Base-by-base conservation (phyloP, 1,139 yeast genomes). In the Suhomyces bokatorum region DNA sequence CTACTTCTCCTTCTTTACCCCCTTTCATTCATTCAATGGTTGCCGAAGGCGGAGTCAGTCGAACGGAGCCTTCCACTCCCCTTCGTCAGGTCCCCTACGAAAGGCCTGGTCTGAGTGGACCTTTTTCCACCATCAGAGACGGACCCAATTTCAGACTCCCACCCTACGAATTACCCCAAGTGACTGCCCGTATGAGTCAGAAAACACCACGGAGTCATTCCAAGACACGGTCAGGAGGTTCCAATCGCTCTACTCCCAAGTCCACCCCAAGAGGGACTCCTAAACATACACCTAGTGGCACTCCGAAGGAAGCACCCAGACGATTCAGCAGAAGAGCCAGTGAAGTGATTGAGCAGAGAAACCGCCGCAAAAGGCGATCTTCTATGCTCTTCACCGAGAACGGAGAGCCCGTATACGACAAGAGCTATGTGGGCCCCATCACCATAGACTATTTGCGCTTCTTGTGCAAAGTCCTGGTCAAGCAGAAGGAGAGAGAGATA, bases 401-500 rank as follows among this genome's bases (percentile, higher is more conserved):
- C 4, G 72, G 72, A 0, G 58, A 56, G 13, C 45, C 56, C 2
- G 52, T 55, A 0, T 70, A 59, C 43, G 67, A 68, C 32, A 59
- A 67, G 0, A 61, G 58, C 11, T 72, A 72, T 49, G 56, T 60
- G 7, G 78, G 77, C 0, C 71, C 75, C 1, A 60, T 73, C 6
- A 71, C 77, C 0, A 56, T 67, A 6, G 75, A 70, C 37, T 73
- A 68, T 41, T 57, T 73, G 39, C 54, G 69, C 37, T 63, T 63
- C 28, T 64, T 72, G 40, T 70, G 77, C 44, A 58, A 62, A 39
- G 67, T 69, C 1, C 63, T 64, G 48, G 50, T 63, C 7, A 59
- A 60, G 24, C 64, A 62, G 38, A 50, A 52, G 33, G 46, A 52
- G 29, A 51, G 47, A 31, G 63, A 56, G 35, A 15, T 14, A 2